Base-by-base conservation (phyloP, 1,139 yeast genomes). In the Hyphopichia fennica region DNA sequence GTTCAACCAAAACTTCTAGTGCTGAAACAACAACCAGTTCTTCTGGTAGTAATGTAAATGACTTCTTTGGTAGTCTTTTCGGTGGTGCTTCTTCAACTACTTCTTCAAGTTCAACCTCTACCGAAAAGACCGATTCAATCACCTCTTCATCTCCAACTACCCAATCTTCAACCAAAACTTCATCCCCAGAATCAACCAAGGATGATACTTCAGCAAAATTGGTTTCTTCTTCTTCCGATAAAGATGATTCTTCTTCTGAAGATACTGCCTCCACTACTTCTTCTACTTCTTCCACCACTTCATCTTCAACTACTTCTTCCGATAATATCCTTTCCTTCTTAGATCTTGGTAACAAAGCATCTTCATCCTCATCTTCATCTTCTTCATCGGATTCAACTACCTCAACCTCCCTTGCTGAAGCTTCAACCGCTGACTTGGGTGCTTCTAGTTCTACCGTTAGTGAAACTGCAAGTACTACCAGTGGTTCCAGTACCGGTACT, bases 21-120 rank as follows among this genome's bases (percentile, higher is more conserved):
- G 20, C 7, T 14, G 25, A 22, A 22, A 22, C 25, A 22, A 8
- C 31, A 4, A 27, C 29, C 23, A 9, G 9, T 7, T 31, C 34
- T 8, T 6, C 15, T n/a, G 13, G 35, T 34, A 34, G 20, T 34
- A 10, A 13, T n/a, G 16, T 34, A 7, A 20, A 16, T 34, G 28
- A 20, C 9, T 34, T 34, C 29, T 34, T 19, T 15, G 14, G 29
- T 15, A 34, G 36, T 34, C 18, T 34, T 20, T 34, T 34, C n/a
- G 36, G 36, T 25, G 25, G 36, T 15, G 22, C 42, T 35, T 20
- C 37, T 23, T 34, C 50, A 32, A 30, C 41, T 32, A 30, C 42
- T 20, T 20, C 23, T 9, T 20, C 23, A 20, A 20, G 23, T 20
- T 20, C 23, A 6, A 6, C 23, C 9, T 20, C 23, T n/a, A n/a